phyloP scores from a whole-genome alignment of 352 stramenopile genomes.

The Phytopythium vexans region DNA sequence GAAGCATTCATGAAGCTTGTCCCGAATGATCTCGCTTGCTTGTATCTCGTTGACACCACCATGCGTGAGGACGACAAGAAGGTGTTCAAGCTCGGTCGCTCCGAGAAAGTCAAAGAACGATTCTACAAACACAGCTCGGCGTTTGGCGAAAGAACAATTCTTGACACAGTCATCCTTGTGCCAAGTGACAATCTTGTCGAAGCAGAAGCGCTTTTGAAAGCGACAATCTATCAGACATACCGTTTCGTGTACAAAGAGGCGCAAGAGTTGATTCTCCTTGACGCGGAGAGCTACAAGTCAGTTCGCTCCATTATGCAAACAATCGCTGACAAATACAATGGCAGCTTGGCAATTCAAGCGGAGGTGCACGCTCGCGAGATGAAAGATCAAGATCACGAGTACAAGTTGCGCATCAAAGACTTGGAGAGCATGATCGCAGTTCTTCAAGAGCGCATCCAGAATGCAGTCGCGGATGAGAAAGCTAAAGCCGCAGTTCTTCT shows the following conservation, averaged over 20 bases:
- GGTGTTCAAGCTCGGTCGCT: constrained; percentile 11
- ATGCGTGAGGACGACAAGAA: constrained; percentile 9
- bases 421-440: constrained; percentile 4
- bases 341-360: constrained; percentile 1
- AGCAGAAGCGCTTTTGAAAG: constrained; percentile 3
- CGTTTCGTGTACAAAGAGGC: constrained; percentile 3
- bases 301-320: constrained; percentile 9
- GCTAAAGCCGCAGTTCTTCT: background rate
- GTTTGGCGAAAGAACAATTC: constrained; percentile 2
- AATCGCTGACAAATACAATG: constrained; percentile 5
- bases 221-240: constrained; percentile 1
- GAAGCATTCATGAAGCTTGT: constrained; percentile 6
- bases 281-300: background rate
- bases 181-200: constrained; percentile 4
- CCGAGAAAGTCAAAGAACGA: constrained; percentile 5
- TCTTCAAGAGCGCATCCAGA: constrained; percentile 2
- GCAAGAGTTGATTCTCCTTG: constrained; percentile 5
- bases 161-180: constrained; percentile 8
- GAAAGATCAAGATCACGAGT: constrained; percentile 1
- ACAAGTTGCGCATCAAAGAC: background rate
- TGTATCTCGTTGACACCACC: constrained; percentile 10
- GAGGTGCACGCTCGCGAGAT: constrained; percentile 1
- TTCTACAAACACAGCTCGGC: constrained; percentile 6
- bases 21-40: constrained; percentile 5
- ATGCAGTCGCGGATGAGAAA: constrained; percentile 1